Conservation (phyloP, 306 rosid species). For the barrel medic (Medicago truncatula) region DNA sequence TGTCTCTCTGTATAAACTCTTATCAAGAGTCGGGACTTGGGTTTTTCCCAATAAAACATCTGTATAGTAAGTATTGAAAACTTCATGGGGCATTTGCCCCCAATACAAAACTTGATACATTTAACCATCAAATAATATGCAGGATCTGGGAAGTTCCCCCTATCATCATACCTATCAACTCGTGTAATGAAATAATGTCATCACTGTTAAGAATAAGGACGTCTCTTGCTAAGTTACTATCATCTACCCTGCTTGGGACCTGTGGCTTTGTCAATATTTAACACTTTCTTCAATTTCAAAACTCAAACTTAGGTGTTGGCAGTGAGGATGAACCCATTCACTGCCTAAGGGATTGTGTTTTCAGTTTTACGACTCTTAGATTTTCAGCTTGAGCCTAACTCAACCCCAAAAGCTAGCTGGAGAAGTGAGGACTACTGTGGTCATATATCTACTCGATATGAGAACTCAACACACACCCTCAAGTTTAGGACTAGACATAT, state of each 20-base stretch:
- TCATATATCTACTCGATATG: too few relatives aligned
- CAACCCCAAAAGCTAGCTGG: neutral
- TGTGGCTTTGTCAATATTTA: neutral
- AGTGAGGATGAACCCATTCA: neutral
- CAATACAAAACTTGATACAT: neutral
- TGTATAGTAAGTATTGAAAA: too few relatives aligned
- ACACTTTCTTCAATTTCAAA: neutral
- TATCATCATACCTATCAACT: constrained; percentile 9
- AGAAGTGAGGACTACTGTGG: neutral
- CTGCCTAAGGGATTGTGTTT: neutral
- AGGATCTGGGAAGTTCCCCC: neutral
- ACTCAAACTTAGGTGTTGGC: neutral
- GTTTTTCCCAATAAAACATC: too few relatives aligned
- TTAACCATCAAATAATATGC: neutral
- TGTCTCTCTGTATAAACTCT: too few relatives aligned
- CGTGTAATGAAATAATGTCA: neutral
- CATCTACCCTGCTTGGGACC: neutral
- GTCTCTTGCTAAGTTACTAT: neutral
- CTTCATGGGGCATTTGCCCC: too few relatives aligned
- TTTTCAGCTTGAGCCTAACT: neutral
- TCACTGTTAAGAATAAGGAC: neutral
- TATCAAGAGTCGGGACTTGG: too few relatives aligned
- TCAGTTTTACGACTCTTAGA: neutral
- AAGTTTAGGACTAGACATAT: too few relatives aligned
- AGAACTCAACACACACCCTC: too few relatives aligned